Percentiles rank a stretch among this genome's conserved stretches.
phyloP scores from a whole-genome alignment of 495 filamentous ascomycete species.

The Pseudoneurospora amorphoporcata region DNA sequence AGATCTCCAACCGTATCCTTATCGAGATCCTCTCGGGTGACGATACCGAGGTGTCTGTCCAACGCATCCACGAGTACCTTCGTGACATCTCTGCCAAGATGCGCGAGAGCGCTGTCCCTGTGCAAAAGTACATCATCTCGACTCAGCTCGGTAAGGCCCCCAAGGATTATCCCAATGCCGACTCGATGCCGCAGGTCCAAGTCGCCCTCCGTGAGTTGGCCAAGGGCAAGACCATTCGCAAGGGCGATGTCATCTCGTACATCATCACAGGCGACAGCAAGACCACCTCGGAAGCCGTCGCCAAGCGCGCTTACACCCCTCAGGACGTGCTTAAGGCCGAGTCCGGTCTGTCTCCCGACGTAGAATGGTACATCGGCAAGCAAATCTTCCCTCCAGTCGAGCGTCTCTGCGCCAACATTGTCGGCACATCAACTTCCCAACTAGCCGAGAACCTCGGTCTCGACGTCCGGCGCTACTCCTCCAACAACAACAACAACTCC shows the following conservation, averaged over 20 bases:
- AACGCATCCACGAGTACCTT: constrained; percentile 86
- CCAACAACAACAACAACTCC: constrained; percentile 28
- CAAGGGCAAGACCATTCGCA: constrained; percentile 74
- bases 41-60: constrained; percentile 78
- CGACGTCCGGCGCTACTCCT: constrained; percentile 68
- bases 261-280: constrained; percentile 76
- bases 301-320: constrained; percentile 78
- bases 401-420: constrained; percentile 91
- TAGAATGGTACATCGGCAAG: constrained; percentile 96
- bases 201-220: constrained; percentile 84
- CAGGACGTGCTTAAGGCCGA: constrained; percentile 74
- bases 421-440: constrained; percentile 76
- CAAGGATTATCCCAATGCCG: constrained; percentile 82
- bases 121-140: constrained; percentile 51
- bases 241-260: constrained; percentile 92
- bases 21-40: constrained; percentile 91
- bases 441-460: constrained; percentile 90
- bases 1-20: constrained; percentile 73
- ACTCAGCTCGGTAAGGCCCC: constrained; percentile 94
- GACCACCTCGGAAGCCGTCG: constrained; percentile 58
- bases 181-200: constrained; percentile 95
- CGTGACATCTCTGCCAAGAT: constrained; percentile 70
- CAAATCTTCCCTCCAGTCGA: constrained; percentile 98
- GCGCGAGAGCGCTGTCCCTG: constrained; percentile 34
- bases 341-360: constrained; percentile 67